These are phyloP conservation scores for Pyricularia pennisetigena DNA, from an alignment of 2,329 filamentous ascomycete genomes.

Conservation along the genomic window DNA sequence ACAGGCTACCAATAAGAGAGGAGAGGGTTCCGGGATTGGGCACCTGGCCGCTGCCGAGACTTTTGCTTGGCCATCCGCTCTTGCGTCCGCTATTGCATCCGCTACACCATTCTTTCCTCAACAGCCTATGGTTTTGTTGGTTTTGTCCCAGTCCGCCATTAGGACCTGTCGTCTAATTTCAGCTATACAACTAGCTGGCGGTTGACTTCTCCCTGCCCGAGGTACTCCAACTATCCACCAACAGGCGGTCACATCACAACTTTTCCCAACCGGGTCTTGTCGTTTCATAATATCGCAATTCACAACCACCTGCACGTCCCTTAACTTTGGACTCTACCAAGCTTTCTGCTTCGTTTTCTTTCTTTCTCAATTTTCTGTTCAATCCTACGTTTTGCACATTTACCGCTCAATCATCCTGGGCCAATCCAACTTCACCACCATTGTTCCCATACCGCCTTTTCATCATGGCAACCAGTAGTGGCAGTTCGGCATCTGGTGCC, in stretches of 20 bases:
- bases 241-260: neutral
- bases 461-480: constrained; percentile 12
- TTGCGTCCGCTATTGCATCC: neutral
- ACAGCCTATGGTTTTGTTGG: neutral
- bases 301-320: neutral
- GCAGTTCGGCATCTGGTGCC: constrained; percentile 1
- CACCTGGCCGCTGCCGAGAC: neutral
- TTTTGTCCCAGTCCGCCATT: neutral
- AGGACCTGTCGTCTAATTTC: neutral
- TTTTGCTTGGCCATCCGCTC: neutral
- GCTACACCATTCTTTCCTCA: neutral
- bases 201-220: neutral
- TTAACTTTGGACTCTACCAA: neutral
- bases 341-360: neutral
- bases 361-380: neutral
- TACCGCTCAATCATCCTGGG: neutral
- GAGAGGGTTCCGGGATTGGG: neutral
- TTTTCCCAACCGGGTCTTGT: neutral
- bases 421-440: neutral
- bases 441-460: neutral
- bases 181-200: no score
- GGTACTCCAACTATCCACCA: neutral
- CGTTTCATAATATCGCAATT: neutral
- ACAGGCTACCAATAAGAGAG: neutral
- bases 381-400: neutral